phyloP scores from a whole-genome alignment of 2,329 filamentous ascomycete genomes.

The Aureobasidium sp. region DNA sequence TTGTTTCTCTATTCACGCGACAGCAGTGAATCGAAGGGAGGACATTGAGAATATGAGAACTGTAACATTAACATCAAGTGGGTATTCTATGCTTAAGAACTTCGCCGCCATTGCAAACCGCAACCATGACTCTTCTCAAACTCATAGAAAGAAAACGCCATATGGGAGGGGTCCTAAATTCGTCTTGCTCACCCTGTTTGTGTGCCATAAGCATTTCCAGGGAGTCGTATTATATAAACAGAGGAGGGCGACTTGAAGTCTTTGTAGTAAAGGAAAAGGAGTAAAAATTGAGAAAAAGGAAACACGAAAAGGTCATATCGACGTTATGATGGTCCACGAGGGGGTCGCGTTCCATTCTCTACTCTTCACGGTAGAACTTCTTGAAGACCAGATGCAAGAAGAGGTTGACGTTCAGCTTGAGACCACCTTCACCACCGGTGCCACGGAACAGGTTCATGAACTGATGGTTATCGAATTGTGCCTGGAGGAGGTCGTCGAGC shows the following conservation, averaged over 20 bases:
- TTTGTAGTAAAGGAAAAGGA: neutral
- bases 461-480: slow-evolving; percentile 94
- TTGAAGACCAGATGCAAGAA: slow-evolving; percentile 95
- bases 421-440: slow-evolving; percentile 30
- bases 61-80: slow-evolving; percentile 12
- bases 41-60: neutral
- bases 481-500: slow-evolving; percentile 88
- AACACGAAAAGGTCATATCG: slow-evolving; percentile 11
- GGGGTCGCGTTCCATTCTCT: slow-evolving; percentile 12
- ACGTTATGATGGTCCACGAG: neutral
- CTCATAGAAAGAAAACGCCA: slow-evolving; percentile 4
- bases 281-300: neutral
- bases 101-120: neutral
- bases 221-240: slow-evolving; percentile 11
- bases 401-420: slow-evolving; percentile 92
- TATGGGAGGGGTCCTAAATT: slow-evolving; percentile 1
- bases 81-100: slow-evolving; percentile 11
- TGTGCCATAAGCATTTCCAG: neutral
- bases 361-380: slow-evolving; percentile 71
- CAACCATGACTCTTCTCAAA: neutral
- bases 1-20: neutral
- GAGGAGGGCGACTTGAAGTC: neutral
- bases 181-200: neutral
- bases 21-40: neutral
- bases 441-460: slow-evolving; percentile 89